Evolutionary conservation across 257 asterid species (phyloP).

Genomic region (Leonotis leonurus): DNA sequence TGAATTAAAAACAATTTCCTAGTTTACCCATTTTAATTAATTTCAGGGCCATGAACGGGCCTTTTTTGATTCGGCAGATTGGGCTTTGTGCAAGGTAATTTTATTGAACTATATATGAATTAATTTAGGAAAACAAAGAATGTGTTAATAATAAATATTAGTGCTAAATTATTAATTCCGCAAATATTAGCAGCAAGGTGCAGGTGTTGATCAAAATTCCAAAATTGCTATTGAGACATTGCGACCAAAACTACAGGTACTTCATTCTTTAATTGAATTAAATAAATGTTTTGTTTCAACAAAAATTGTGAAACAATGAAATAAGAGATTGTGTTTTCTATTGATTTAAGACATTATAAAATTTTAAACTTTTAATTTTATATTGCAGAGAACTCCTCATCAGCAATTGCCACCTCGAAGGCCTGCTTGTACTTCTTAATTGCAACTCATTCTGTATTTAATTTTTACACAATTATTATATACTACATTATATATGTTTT

Average conservation of each 20-base stretch:
- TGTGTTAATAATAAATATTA: not conserved
- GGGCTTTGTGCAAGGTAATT: conserved; percentile 77
- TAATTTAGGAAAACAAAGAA: not conserved
- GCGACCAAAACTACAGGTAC: conserved; percentile 71
- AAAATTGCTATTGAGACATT: conserved; percentile 60
- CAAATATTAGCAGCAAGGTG: conserved; percentile 58
- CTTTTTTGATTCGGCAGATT: conserved; percentile 87
- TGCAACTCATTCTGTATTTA: not conserved
- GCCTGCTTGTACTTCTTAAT: conserved; percentile 62
- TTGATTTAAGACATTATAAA: too few relatives aligned
- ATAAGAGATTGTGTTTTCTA: too few relatives aligned
- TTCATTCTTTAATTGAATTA: not conserved
- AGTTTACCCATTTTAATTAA: not conserved
- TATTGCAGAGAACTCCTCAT: conserved; percentile 70
- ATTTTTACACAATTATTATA: not conserved
- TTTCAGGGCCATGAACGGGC: conserved; percentile 70
- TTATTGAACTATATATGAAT: not conserved
- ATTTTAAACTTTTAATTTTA: too few relatives aligned
- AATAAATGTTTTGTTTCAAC: too few relatives aligned
- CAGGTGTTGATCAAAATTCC: conserved; percentile 43
- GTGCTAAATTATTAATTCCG: not conserved
- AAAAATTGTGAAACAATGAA: too few relatives aligned
- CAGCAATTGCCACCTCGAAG: conserved; percentile 84
- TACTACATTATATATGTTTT: not conserved
- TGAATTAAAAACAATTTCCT: too few relatives aligned